phyloP scores from a whole-genome alignment of 192 early-diverging fungal genomes.

The Jimgerdemannia flammicorona region DNA sequence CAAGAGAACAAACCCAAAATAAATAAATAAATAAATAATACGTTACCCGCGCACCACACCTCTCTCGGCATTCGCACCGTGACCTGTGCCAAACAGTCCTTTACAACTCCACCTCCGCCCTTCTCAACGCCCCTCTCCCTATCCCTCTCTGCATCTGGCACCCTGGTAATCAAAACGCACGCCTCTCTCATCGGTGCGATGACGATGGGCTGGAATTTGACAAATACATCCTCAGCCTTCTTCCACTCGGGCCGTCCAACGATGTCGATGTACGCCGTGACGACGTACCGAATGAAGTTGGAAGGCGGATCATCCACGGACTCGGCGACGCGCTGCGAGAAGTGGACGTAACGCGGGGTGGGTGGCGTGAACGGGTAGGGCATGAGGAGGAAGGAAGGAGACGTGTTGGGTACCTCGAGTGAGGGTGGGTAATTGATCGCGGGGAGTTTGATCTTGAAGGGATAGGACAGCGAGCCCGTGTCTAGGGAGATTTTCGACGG shows the following conservation, averaged over 20 bases:
- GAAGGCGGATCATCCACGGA: neutral
- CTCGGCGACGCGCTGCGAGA: neutral
- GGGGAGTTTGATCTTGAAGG: neutral
- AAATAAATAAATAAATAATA: neutral
- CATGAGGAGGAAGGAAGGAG: neutral
- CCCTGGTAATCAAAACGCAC: neutral
- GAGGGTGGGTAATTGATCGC: neutral
- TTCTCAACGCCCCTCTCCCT: neutral
- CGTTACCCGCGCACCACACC: neutral
- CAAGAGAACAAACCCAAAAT: no score
- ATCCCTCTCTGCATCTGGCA: neutral
- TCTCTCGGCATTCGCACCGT: neutral
- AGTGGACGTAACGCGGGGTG: neutral
- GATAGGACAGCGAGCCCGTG: neutral
- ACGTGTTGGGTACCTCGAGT: neutral
- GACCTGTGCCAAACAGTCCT: neutral
- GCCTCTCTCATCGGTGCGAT: neutral
- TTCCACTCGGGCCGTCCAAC: neutral
- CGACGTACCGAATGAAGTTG: neutral
- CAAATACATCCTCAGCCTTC: neutral
- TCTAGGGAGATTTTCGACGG: neutral
- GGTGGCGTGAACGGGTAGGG: neutral
- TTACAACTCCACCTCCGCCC: neutral
- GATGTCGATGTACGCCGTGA: neutral
- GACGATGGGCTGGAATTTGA: neutral